Evolutionary conservation across 2,329 filamentous ascomycete genomes (phyloP), one percentile per base, ranked within the genome.

Genomic region (Beauveria varroae): DNA sequence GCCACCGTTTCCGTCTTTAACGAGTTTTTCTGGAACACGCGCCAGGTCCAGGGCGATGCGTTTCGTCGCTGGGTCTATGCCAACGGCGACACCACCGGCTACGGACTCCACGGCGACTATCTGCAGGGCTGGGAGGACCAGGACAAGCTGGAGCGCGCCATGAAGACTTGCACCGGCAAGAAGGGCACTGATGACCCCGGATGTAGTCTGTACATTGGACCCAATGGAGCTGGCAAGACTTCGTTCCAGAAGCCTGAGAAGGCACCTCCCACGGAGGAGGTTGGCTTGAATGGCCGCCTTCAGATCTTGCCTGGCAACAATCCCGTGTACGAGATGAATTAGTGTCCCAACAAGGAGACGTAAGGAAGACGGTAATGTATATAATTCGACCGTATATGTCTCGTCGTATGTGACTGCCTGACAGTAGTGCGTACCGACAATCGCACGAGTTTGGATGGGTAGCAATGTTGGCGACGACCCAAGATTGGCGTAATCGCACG

Each of bases 1-100:
- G 72, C 74, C 8, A 71, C 79, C 3, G 72, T 77, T 0, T 78
- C 79, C 62, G 67, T 79, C 20, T 76, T 76, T 68, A 73, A 77
- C 68, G 77, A 79, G 66, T 76, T 78, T 26, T 75, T 78, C 64
- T 79, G 76, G 73, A 72, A 78, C 59, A 76, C 74, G 6, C 66
- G 64, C 5, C 62, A 64, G 24, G 63, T 72, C 60, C 14, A 68
- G 37, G 59, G 68, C 62, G 20, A 20, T 1, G 40, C 67, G 58
- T 69, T 67, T 59, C 69, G 69, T 51, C 65, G 67, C 41, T 65
- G 63, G 62, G 68, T 69, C 24, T 71, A 65, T 62, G 64, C 67
- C 59, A 64, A 61, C 61, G 69, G 69, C 57, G 69, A 71, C 61
- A 47, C 66, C 2, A 69, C 68, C 18, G 70, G 69, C 26, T 68